phyloP scores from a whole-genome alignment of 202 grass and related monocot species.

The Digitaria exilis region DNA sequence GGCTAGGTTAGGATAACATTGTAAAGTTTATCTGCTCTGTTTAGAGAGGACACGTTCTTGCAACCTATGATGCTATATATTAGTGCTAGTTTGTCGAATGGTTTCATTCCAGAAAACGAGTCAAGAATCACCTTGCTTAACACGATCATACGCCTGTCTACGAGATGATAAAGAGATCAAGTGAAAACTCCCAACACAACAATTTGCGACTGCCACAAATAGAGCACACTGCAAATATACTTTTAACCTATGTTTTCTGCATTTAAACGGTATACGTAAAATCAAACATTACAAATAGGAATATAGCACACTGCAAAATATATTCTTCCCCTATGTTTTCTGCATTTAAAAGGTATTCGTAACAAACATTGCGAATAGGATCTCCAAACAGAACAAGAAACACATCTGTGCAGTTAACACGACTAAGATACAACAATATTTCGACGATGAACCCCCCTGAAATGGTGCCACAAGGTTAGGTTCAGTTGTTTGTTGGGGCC shows the following conservation, averaged over 20 bases:
- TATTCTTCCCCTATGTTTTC: background rate
- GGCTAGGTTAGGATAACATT: conserved; percentile 14
- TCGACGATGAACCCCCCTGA: background rate
- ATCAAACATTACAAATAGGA: background rate
- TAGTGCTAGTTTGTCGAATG: background rate
- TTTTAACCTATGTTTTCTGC: background rate
- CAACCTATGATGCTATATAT: background rate
- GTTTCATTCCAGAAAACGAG: background rate
- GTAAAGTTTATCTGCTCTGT: conserved; percentile 29
- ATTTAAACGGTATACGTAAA: conserved; percentile 1
- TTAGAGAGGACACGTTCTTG: background rate
- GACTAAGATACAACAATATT: conserved; percentile 29
- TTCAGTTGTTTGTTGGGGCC: conserved; percentile 31
- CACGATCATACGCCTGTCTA: too few relatives aligned
- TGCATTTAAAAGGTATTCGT: background rate
- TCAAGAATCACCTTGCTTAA: too few relatives aligned
- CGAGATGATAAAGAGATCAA: background rate
- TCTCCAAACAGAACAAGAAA: background rate
- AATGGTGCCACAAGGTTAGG: background rate
- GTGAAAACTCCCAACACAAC: background rate
- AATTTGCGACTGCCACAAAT: background rate
- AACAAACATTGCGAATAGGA: background rate
- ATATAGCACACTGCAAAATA: too few relatives aligned
- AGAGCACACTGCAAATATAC: too few relatives aligned
- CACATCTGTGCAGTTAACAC: conserved; percentile 14